Evolutionary conservation across 192 early-diverging fungal genomes (phyloP).

Genomic region (Helicostylum pulchrum): DNA sequence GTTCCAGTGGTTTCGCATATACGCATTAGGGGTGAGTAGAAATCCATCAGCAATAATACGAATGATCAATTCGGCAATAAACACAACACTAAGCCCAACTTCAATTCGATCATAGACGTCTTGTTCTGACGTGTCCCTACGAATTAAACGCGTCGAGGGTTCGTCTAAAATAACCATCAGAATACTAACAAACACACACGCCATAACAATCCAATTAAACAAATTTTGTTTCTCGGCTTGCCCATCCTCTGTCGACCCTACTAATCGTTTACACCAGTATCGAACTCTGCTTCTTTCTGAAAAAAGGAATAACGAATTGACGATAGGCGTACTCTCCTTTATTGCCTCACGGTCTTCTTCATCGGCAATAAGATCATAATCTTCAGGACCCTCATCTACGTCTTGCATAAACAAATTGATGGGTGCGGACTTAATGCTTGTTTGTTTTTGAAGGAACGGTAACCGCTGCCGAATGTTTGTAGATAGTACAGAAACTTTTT

Average conservation of each 20-base stretch:
- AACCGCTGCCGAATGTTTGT: not conserved
- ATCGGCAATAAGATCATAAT: constrained; percentile 31
- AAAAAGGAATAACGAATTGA: constrained; percentile 45
- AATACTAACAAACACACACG: constrained; percentile 42
- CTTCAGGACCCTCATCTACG: constrained; percentile 18
- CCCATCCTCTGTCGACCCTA: constrained; percentile 31
- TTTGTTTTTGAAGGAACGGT: not conserved
- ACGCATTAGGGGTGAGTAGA: constrained; percentile 47
- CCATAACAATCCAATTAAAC: constrained; percentile 49
- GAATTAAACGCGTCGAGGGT: constrained; percentile 25
- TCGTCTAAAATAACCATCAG: constrained; percentile 36
- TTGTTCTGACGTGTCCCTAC: constrained; percentile 16
- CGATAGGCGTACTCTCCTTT: constrained; percentile 1
- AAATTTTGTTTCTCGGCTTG: constrained; percentile 34
- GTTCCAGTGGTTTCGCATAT: constrained; percentile 52
- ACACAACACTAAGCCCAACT: constrained; percentile 39
- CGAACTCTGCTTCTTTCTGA: constrained; percentile 45
- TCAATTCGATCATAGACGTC: constrained; percentile 34
- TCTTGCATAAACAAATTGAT: constrained; percentile 8
- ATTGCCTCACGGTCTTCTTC: constrained; percentile 30
- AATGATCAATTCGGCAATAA: constrained; percentile 48
- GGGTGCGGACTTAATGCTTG: not conserved
- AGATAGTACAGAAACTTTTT: not conserved
- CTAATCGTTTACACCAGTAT: constrained; percentile 41
- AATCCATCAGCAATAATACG: constrained; percentile 57